Percentiles rank a stretch among this genome's conserved stretches.
Evolutionary conservation across 441 rosid species (phyloP).

Genomic region (Arabidopsis lyrata): DNA sequence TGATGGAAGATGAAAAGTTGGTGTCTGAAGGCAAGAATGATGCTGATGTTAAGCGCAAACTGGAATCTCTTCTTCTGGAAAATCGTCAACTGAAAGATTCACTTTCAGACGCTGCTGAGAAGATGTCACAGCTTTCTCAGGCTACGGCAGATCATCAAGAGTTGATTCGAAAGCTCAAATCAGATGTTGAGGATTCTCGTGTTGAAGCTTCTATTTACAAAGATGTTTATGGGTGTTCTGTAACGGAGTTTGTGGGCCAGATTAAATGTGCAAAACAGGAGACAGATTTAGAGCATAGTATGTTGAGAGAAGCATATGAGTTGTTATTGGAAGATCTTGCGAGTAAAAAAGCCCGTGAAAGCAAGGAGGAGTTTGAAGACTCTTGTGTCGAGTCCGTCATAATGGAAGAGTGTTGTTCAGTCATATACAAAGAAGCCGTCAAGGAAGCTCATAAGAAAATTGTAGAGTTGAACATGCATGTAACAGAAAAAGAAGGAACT

Average conservation of each 20-base stretch:
- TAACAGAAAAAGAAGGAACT: slow-evolving; percentile 57
- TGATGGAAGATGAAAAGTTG: slow-evolving; percentile 60
- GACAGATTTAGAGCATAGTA: slow-evolving; percentile 46
- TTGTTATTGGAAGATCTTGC: slow-evolving; percentile 53
- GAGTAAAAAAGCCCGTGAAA: slow-evolving; percentile 40
- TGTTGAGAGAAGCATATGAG: slow-evolving; percentile 52
- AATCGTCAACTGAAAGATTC: slow-evolving; percentile 56
- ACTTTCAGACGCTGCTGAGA: slow-evolving; percentile 64
- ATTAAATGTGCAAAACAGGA: slow-evolving; percentile 48
- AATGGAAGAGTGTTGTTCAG: slow-evolving; percentile 53
- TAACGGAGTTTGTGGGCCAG: slow-evolving; percentile 54
- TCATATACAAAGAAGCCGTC: slow-evolving; percentile 59
- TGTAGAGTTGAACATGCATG: slow-evolving; percentile 48
- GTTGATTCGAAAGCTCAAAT: slow-evolving; percentile 52
- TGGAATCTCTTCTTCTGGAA: slow-evolving; percentile 63
- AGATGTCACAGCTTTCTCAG: slow-evolving; percentile 51
- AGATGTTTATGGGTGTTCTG: slow-evolving; percentile 59
- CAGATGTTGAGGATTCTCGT: slow-evolving; percentile 57
- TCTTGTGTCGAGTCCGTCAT: slow-evolving; percentile 54
- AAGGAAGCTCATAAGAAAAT: slow-evolving; percentile 71
- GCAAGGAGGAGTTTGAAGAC: slow-evolving; percentile 55
- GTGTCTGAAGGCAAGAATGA: slow-evolving; percentile 50
- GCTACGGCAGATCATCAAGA: slow-evolving; percentile 53
- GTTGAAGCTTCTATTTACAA: slow-evolving; percentile 59
- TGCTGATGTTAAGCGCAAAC: slow-evolving; percentile 54